Percentiles rank a stretch among this genome's conserved stretches.
phyloP scores from a whole-genome alignment of 768 basidiomycete species.

The Suillus brevipes region DNA sequence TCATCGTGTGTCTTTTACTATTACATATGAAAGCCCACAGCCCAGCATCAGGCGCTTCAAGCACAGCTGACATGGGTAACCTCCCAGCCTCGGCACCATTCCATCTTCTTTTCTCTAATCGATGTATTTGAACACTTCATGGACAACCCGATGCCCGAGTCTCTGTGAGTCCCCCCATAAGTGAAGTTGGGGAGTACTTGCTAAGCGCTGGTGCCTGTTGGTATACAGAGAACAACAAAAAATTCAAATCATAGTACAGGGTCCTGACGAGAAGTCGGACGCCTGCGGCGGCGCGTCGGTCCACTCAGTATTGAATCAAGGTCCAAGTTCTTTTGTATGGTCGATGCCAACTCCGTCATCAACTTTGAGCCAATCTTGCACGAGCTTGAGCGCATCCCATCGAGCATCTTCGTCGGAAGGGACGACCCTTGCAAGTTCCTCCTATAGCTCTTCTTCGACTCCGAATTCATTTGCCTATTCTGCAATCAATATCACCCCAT shows the following conservation, averaged over 20 bases:
- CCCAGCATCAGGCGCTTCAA: not conserved
- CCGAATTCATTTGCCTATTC: not conserved
- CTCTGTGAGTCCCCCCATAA: not conserved
- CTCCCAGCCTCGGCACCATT: not conserved
- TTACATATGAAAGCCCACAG: not conserved
- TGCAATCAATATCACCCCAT: not conserved
- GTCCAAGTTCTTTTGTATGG: not conserved
- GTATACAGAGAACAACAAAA: not conserved
- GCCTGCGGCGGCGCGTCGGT: not conserved
- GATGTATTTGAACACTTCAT: not conserved
- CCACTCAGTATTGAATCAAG: not conserved
- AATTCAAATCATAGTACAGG: not conserved
- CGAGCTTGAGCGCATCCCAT: not conserved
- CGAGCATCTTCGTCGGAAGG: not conserved
- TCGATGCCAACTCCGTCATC: not conserved
- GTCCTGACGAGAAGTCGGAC: not conserved
- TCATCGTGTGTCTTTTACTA: not conserved
- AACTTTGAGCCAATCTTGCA: not conserved
- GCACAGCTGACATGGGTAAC: not conserved
- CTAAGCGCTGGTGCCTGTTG: not conserved
- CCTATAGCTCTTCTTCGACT: conserved; percentile 2
- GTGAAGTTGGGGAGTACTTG: not conserved
- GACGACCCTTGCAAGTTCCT: not conserved
- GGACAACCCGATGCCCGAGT: not conserved
- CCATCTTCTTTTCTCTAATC: not conserved